Percentiles rank a stretch among this genome's conserved stretches.
phyloP scores from a whole-genome alignment of 768 basidiomycete species.

The Leucosporidium yakuticum region DNA sequence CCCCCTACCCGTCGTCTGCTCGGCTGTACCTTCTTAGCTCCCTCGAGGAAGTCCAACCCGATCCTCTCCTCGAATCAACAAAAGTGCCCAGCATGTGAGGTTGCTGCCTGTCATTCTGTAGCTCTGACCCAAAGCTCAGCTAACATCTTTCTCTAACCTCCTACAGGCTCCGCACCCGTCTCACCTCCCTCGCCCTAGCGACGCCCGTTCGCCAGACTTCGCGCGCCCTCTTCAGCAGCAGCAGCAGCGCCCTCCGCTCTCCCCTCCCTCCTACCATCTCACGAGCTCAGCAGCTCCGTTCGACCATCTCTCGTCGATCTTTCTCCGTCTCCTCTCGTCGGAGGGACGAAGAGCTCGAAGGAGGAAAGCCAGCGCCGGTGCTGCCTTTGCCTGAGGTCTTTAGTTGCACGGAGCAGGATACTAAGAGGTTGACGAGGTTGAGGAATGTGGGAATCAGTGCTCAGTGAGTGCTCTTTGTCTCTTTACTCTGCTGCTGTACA shows the following conservation, averaged over 20 bases:
- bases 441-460: conserved; percentile 95
- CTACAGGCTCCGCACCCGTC: no score
- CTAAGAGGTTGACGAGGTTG: conserved; percentile 61
- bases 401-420: conserved; percentile 48
- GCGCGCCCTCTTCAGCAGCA: neutral
- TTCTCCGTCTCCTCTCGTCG: neutral
- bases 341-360: conserved; percentile 7
- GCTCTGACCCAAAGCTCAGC: no score
- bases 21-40: no score
- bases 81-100: no score
- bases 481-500: neutral
- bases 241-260: neutral
- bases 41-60: no score
- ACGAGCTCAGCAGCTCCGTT: neutral
- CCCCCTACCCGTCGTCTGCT: no score
- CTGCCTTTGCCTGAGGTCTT: conserved; percentile 25
- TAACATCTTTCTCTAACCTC: no score
- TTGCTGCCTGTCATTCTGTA: no score
- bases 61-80: no score
- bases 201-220: neutral
- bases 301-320: neutral
- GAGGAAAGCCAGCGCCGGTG: conserved; percentile 20
- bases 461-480: conserved; percentile 45
- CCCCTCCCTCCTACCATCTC: neutral
- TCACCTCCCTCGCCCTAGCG: no score